Evolutionary conservation across 495 filamentous ascomycete genomes (phyloP), one percentile per base, ranked within the genome.

Genomic region (Daldinia vernicosa): DNA sequence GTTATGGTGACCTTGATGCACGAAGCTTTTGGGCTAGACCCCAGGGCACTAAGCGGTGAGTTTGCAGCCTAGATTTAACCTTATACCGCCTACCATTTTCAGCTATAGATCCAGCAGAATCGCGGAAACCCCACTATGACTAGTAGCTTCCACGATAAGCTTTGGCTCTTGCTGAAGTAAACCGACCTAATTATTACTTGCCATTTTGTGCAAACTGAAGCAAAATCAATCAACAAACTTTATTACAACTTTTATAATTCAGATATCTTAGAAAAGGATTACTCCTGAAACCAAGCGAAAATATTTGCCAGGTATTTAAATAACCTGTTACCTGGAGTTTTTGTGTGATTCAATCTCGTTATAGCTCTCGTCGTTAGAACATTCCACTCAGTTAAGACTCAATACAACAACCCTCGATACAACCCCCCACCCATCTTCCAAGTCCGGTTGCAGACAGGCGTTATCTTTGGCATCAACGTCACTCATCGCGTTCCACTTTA

Each of bases 71-170:
- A 28, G 17, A 5, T 30, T 28, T 11, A 17, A 15, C 12, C 8
- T 32, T 8, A 37, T 40, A 74, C 71, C 71, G 71, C 71, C 66
- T 74, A 14, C 65, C 32, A 4, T 30, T 33, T 57, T 35, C 1
- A 64, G 12, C 11, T n/a, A 63, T 66, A 61, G 35, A 40, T 55
- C 40, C 45, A 67, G 71, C 66, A 75, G 72, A 71, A 69, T 33
- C 0, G 1, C 7, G 1, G 6, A 35, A 47, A 65, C 72, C 68
- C 72, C 72, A 56, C 68, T 60, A 72, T 37, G 60, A 62, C 71
- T 67, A 75, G 69, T 62, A 69, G 66, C 63, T 70, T 71, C 63
- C 47, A 76, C 50, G 60, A 19, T 35, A 17, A 5, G 15, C n/a
- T 56, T 22, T 47, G 19, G 11, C 8, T 24, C 3, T 24, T 1